Base-by-base conservation (phyloP, 2,329 filamentous ascomycete species). In the Lanzia echinophila region DNA sequence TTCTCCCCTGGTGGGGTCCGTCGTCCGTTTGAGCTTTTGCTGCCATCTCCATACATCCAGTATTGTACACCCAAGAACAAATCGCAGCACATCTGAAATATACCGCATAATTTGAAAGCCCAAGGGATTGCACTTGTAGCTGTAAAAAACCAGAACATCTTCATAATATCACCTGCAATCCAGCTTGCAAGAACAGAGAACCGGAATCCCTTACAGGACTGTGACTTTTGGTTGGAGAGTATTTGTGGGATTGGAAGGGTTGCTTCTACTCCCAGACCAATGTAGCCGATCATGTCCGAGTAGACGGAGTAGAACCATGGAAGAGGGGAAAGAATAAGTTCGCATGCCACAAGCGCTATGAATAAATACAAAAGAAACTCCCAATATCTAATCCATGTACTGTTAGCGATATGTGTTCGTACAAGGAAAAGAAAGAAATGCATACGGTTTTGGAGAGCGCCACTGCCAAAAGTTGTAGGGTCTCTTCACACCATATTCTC, bases 391-490 rank as follows among this genome's bases (percentile, higher is more conserved):
- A 3, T 31, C 5, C 4, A 6, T 49, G 13, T 19, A 42, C 57
- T n/a, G 50, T 54, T 46, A 46, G 46, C 28, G 36, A 33, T 15
- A 12, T n/a, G 13, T 10, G 13, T 36, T 28, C 24, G 22, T 32
- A 19, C 19, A 45, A 32, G 31, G 13, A n/a, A 3, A 2, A 19
- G 12, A 36, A 32, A n/a, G 24, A 20, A 41, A 13, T 34, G 61
- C 67, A 51, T 68, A 85, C 73, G 87, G 86, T 63, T 83, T 83
- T 6, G 83, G 77, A 19, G 80, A 81, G 54, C 82, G 78, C 88
- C 88, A 92, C 69, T 88, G 87, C 88, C 88, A 92, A 68, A 92
- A 92, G 64, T 83, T 79, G 67, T 84, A 91, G 0, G 88, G 88
- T 22, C 88, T 70, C 38, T 75, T 68, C 7, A 73, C 65, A 20